A percentile compares a stretch with the other conserved stretches of the same genome.
These are phyloP conservation scores for Russula virescens DNA, from an alignment of 768 basidiomycete species.

Conservation along the genomic window DNA sequence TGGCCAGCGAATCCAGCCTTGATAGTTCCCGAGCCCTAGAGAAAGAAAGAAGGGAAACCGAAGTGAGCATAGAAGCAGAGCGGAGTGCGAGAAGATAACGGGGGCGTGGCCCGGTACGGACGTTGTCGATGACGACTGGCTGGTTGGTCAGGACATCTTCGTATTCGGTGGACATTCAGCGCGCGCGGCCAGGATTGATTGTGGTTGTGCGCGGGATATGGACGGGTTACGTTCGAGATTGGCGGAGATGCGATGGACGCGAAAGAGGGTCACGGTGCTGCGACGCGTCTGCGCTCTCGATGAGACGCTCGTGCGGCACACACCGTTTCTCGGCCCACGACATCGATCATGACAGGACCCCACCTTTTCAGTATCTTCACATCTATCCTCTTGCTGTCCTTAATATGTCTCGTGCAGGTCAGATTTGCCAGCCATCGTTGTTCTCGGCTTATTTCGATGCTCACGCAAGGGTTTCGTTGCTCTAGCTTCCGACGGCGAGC, in stretches of 20 bases:
- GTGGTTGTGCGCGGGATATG: neutral
- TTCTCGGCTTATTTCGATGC: neutral
- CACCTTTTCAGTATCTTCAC: neutral
- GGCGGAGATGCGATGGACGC: neutral
- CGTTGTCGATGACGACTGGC: conserved; percentile 98
- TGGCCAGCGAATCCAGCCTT: conserved; percentile 99
- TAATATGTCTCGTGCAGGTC: conserved; percentile 24
- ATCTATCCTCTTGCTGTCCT: neutral
- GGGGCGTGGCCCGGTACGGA: conserved; percentile 35
- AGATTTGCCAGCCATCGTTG: neutral
- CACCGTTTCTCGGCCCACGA: too few species aligned
- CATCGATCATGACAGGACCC: neutral
- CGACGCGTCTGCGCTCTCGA: neutral
- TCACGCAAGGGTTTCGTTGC: neutral
- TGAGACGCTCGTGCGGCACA: too few species aligned
- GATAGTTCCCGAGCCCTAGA: conserved; percentile 95
- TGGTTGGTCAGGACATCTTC: conserved; percentile 97
- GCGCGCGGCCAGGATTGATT: neutral
- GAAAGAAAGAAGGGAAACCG: conserved; percentile 7
- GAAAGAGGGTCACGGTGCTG: conserved; percentile 1
- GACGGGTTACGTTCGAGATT: neutral
- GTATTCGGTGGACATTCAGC: conserved; percentile 73
- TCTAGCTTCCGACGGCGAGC: conserved; percentile 38
- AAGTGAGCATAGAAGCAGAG: conserved; percentile 20
- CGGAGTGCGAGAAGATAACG: too few species aligned